Evolutionary conservation across 1,139 yeast species (phyloP).

Genomic region (Sugiyamaella pinicola): DNA sequence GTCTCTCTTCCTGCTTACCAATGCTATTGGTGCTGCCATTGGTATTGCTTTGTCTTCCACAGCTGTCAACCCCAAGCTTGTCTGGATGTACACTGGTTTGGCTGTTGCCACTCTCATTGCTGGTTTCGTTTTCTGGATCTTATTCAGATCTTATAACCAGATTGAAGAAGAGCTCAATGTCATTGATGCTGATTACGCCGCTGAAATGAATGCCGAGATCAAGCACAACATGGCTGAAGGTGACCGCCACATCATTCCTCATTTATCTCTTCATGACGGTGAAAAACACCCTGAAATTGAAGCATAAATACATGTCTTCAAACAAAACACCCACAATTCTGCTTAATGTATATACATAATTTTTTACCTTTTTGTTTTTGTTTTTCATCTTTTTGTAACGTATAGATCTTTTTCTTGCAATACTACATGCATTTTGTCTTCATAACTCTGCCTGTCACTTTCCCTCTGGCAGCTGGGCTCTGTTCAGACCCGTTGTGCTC

Average conservation of each 20-base stretch:
- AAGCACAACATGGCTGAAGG: slow-evolving; percentile 20
- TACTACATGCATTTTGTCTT: slow-evolving; percentile 1
- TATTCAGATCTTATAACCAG: slow-evolving; percentile 58
- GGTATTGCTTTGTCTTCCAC: slow-evolving; percentile 73
- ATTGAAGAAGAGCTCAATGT: slow-evolving; percentile 64
- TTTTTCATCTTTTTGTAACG: not conserved
- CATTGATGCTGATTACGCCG: slow-evolving; percentile 49
- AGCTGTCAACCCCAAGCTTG: slow-evolving; percentile 65
- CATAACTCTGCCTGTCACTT: too few relatives aligned
- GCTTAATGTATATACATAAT: slow-evolving; percentile 12
- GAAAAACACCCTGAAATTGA: slow-evolving; percentile 8
- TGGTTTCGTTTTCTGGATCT: slow-evolving; percentile 64
- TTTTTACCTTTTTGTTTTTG: slow-evolving; percentile 5
- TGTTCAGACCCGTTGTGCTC: too few relatives aligned
- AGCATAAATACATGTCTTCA: not conserved
- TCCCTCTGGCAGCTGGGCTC: not conserved
- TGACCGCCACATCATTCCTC: not conserved
- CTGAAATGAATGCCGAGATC: slow-evolving; percentile 36
- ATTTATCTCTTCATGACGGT: not conserved
- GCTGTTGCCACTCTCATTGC: slow-evolving; percentile 61
- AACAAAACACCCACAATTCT: not conserved
- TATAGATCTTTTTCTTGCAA: not conserved
- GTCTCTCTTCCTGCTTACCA: slow-evolving; percentile 62
- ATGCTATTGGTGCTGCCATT: slow-evolving; percentile 68
- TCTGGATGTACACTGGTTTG: slow-evolving; percentile 67